Percentiles rank a stretch among this genome's conserved stretches.
Evolutionary conservation across 2,329 filamentous ascomycete genomes (phyloP).

Genomic region (Zymoseptoria passerinii): DNA sequence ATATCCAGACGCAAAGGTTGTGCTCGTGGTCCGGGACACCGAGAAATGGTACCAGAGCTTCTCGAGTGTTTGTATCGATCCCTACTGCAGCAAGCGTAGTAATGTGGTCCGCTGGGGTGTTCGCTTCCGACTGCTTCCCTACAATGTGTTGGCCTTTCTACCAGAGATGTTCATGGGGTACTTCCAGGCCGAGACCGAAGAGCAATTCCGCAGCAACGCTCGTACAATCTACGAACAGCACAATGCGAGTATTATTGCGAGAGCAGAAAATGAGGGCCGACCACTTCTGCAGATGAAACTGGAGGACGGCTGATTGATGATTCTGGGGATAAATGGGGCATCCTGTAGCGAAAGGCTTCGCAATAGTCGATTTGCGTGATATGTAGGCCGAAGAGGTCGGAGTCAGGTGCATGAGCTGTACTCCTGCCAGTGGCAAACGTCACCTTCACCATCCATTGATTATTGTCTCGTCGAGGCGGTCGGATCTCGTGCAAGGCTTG

Average conservation of each 20-base stretch:
- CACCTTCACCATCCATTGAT: no score
- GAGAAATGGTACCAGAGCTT: slow-evolving; percentile 20
- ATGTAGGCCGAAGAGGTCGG: not conserved
- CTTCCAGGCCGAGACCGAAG: not conserved
- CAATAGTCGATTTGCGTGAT: not conserved
- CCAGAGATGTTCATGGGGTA: not conserved
- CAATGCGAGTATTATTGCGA: not conserved
- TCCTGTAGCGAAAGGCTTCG: not conserved
- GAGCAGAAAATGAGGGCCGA: not conserved
- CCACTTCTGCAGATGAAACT: slow-evolving; percentile 1
- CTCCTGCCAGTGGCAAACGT: no score
- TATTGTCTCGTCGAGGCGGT: no score
- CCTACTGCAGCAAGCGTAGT: not conserved
- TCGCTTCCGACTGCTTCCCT: not conserved
- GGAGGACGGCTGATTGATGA: slow-evolving; percentile 2
- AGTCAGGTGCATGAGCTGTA: not conserved
- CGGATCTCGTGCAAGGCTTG: not conserved
- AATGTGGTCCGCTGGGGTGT: not conserved
- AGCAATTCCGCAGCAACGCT: not conserved
- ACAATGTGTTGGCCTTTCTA: not conserved
- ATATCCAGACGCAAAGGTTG: slow-evolving; percentile 23
- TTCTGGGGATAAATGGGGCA: not conserved
- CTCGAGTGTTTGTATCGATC: not conserved
- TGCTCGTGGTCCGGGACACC: slow-evolving; percentile 19
- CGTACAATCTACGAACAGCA: not conserved